Evolutionary conservation across 2,329 filamentous ascomycete genomes (phyloP), one percentile per base, ranked within the genome.

Genomic region (Diaporthe sp.): DNA sequence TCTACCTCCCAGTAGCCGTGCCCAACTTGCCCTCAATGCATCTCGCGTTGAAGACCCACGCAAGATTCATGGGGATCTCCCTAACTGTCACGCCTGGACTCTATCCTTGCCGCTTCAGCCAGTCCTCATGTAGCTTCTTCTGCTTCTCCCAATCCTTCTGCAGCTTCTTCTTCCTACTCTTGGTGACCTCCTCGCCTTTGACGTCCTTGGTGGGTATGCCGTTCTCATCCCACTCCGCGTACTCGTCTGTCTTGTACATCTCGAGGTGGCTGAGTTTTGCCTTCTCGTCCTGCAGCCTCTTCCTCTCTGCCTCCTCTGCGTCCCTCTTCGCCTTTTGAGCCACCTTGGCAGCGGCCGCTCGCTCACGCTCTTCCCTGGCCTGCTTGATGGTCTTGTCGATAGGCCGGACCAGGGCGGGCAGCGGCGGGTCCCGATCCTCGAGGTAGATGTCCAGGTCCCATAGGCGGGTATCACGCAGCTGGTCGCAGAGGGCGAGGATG

Each of bases 131-230:
- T 77, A 88, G 77, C 85, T 92, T 94, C 85, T 92, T 93, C 85
- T 94, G 92, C 78, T 85, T 88, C 79, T 93, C 91, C 92, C 92
- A 94, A 75, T 92, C 90, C 84, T 94, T 94, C 81, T 84, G 88
- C 76, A 94, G 80, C 85, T 92, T 93, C 86, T 94, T 94, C 47
- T 80, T 81, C 78, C 86, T 86, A 72, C 86, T 90, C 84, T 94
- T 94, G 13, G 90, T 86, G n/a, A 94, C 82, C 77, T 92, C 91
- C 76, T 88, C 88, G 2, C 92, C 92, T 32, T 89, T 87, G 35
- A 85, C 86, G 78, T 93, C 90, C 78, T 87, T 88, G 0, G 86
- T 89, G 19, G 92, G 92, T 68, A 94, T 74, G 0, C 92, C 92
- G 56, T 92, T 89, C 2, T 86, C 88, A 78, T 94, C 92, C 92